These are phyloP conservation scores for Skeletonema potamos DNA, from an alignment of 108 stramenopile species.

Conservation along the genomic window DNA sequence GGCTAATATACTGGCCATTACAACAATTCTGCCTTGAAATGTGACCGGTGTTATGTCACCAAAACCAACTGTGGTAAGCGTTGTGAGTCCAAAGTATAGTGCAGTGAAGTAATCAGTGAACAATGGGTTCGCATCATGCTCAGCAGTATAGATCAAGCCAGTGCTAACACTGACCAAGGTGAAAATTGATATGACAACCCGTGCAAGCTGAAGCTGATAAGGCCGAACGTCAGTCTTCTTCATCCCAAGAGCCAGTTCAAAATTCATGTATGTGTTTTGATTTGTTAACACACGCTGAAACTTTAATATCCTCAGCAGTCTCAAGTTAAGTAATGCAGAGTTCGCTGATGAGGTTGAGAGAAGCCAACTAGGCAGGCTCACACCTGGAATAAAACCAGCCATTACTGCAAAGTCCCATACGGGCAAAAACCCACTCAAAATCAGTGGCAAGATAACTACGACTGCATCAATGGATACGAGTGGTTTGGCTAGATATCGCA, in stretches of 20 bases:
- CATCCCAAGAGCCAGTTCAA: conserved; percentile 63
- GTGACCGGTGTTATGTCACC: conserved; percentile 85
- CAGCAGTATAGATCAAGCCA: conserved; percentile 80
- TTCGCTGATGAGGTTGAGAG: conserved; percentile 22
- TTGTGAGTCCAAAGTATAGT: conserved; percentile 82
- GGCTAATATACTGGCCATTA: conserved; percentile 63
- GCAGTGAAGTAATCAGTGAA: conserved; percentile 81
- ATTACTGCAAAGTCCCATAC: conserved; percentile 34
- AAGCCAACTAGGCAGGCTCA: conserved; percentile 41
- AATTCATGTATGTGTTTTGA: conserved; percentile 60
- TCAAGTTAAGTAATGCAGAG: conserved; percentile 63
- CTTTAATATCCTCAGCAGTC: conserved; percentile 67
- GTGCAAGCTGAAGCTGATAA: conserved; percentile 76
- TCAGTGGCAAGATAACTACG: conserved; percentile 37
- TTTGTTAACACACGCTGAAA: conserved; percentile 70
- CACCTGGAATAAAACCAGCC: conserved; percentile 33
- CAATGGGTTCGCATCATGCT: conserved; percentile 69
- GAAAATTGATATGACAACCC: conserved; percentile 69
- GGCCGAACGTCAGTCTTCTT: conserved; percentile 46
- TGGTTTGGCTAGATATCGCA: conserved; percentile 53
- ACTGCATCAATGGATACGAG: conserved; percentile 59
- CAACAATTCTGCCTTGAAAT: conserved; percentile 62
- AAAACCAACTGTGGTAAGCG: conserved; percentile 76
- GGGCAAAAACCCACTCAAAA: conserved; percentile 37
- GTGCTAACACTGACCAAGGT: conserved; percentile 73